Percentiles rank a stretch among this genome's conserved stretches.
phyloP scores from a whole-genome alignment of 495 filamentous ascomycete genomes.

The Daldinia decipiens region DNA sequence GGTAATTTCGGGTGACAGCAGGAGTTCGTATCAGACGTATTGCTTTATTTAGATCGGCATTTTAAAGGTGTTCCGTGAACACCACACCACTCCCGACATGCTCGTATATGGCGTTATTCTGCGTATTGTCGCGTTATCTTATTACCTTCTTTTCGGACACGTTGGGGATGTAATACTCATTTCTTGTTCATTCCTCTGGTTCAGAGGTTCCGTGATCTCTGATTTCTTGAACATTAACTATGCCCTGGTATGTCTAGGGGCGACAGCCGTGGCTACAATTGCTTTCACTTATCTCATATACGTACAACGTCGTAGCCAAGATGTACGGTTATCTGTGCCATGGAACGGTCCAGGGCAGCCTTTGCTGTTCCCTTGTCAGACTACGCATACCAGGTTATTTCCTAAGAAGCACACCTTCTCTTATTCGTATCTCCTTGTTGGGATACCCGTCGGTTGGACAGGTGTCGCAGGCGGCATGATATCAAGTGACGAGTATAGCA shows the following conservation, averaged over 20 bases:
- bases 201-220: neutral
- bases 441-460: conserved; percentile 71
- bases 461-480: conserved; percentile 64
- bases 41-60: neutral
- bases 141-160: conserved; percentile 28
- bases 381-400: conserved; percentile 68
- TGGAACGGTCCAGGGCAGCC: conserved; percentile 47
- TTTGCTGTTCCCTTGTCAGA: conserved; percentile 67
- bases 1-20: neutral
- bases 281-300: conserved; percentile 18
- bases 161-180: conserved; percentile 25
- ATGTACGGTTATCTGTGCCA: conserved; percentile 4
- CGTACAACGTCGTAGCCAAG: conserved; percentile 14
- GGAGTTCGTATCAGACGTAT: neutral
- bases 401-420: conserved; percentile 71
- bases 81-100: conserved; percentile 13
- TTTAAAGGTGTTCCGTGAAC: conserved; percentile 7
- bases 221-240: neutral
- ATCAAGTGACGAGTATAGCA: conserved; percentile 51
- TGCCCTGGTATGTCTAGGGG: conserved; percentile 5
- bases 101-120: conserved; percentile 16
- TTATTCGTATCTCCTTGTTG: conserved; percentile 73
- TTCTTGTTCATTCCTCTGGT: conserved; percentile 20
- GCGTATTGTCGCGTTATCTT: conserved; percentile 23
- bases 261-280: conserved; percentile 1